phyloP scores from a whole-genome alignment of 2,329 filamentous ascomycete genomes.

The Paecilomyces sp. region DNA sequence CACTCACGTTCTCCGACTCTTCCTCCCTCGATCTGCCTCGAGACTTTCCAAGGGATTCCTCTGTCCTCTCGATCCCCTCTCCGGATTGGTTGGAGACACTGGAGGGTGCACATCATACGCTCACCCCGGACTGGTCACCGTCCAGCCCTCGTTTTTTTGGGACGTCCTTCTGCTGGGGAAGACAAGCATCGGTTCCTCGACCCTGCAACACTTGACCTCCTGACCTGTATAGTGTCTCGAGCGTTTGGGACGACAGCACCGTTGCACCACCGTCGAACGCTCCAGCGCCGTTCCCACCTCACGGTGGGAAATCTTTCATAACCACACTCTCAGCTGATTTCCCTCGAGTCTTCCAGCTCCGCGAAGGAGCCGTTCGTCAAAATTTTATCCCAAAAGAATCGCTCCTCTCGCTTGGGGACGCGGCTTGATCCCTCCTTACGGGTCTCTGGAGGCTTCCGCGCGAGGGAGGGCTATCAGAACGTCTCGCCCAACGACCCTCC shows the following conservation, averaged over 20 bases:
- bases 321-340: constrained; percentile 19
- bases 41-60: not conserved
- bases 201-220: constrained; percentile 6
- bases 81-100: not conserved
- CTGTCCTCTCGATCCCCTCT: not conserved
- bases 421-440: constrained; percentile 46
- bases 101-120: not conserved
- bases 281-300: constrained; percentile 14
- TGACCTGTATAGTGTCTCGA: constrained; percentile 5
- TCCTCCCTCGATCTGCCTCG: not conserved
- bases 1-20: not conserved
- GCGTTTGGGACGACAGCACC: constrained; percentile 2
- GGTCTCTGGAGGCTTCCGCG: constrained; percentile 43
- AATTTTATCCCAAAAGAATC: constrained; percentile 50
- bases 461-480: constrained; percentile 44
- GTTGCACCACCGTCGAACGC: constrained; percentile 1
- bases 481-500: constrained; percentile 22
- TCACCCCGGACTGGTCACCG: not conserved
- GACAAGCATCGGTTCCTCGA: not conserved
- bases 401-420: constrained; percentile 54
- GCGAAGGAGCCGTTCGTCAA: constrained; percentile 39
- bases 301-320: constrained; percentile 26
- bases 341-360: constrained; percentile 27
- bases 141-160: not conserved
- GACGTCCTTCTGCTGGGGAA: not conserved